Conservation (phyloP, 2,329 filamentous ascomycete species). For the Botryotinia globosa region DNA sequence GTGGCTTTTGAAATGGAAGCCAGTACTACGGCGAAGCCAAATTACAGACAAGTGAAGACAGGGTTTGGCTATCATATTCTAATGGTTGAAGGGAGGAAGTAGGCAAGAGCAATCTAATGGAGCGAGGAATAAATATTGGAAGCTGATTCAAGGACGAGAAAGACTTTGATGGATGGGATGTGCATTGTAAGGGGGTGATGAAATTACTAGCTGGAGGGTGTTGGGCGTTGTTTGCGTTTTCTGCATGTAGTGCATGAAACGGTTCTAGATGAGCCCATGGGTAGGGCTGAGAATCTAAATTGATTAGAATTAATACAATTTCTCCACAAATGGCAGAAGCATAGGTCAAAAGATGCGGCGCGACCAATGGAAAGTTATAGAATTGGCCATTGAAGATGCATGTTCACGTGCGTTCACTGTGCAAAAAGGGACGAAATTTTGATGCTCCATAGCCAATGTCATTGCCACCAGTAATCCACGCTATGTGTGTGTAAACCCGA, state of each 20-base stretch:
- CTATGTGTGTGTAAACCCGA: conserved; percentile 36
- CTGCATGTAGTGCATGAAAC: neutral
- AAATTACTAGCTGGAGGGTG: neutral
- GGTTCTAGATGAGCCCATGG: conserved; percentile 6
- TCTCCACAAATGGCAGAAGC: neutral
- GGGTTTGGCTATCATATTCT: conserved; percentile 76
- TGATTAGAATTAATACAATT: neutral
- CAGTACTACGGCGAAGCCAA: conserved; percentile 62
- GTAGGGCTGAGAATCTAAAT: conserved; percentile 6
- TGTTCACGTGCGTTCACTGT: conserved; percentile 8
- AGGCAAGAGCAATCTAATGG: neutral
- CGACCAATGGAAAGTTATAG: neutral
- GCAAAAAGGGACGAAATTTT: neutral
- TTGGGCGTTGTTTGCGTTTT: neutral
- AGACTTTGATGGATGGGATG: neutral
- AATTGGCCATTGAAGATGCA: neutral
- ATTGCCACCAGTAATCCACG: conserved; percentile 36
- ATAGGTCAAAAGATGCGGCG: neutral
- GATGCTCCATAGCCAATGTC: conserved; percentile 35
- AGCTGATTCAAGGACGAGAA: neutral
- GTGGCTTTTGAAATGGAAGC: conserved; percentile 67
- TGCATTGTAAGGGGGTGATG: neutral
- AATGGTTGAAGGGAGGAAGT: conserved; percentile 56
- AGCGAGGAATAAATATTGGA: neutral
- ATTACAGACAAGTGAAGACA: conserved; percentile 69